phyloP scores from a whole-genome alignment of 129 eudicot species.

The Flaveria trinervia region DNA sequence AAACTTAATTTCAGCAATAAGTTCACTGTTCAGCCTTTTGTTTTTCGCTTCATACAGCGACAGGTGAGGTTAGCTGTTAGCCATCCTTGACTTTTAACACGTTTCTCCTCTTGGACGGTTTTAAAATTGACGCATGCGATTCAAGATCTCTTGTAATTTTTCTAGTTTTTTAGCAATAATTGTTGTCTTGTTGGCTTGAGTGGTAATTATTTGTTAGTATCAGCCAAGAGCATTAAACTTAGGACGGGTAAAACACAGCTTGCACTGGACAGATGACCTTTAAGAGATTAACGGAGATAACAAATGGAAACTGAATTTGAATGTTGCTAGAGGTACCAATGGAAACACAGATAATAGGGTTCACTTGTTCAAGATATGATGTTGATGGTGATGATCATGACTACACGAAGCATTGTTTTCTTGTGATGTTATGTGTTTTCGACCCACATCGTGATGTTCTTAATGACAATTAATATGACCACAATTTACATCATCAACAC shows the following conservation, averaged over 20 bases:
- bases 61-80: constrained; percentile 7
- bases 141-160: constrained; percentile 1
- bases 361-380: not conserved
- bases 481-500: constrained; percentile 14
- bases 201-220: not conserved
- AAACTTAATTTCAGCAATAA: constrained; percentile 3
- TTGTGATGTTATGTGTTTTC: not conserved
- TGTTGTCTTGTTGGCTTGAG: not conserved
- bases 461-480: not conserved
- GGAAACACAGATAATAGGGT: too few relatives aligned
- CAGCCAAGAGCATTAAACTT: not conserved
- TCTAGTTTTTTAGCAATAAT: not conserved
- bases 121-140: constrained; percentile 13
- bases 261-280: too few relatives aligned
- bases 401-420: constrained; percentile 9
- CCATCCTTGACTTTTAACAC: constrained; percentile 14
- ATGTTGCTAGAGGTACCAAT: too few relatives aligned
- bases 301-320: too few relatives aligned
- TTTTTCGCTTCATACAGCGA: constrained; percentile 17
- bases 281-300: too few relatives aligned
- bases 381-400: not conserved
- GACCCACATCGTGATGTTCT: not conserved
- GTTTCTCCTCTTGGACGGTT: not conserved
- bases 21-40: constrained; percentile 19
- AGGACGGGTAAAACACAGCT: too few relatives aligned